These are phyloP conservation scores for Linderniella brevidens DNA, from an alignment of 257 asterid species.

Conservation along the genomic window DNA sequence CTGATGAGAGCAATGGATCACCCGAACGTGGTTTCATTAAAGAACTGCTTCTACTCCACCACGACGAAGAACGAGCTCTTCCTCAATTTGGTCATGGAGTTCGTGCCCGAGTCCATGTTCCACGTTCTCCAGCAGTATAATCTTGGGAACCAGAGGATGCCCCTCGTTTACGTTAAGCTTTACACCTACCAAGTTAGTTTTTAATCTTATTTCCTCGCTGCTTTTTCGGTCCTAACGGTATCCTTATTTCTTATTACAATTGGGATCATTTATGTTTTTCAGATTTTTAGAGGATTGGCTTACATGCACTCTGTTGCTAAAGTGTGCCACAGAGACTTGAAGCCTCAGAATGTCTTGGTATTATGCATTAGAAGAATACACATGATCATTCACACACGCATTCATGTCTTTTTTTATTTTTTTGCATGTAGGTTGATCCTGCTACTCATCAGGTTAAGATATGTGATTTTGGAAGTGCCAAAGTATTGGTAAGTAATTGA, in stretches of 20 bases:
- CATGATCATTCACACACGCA: no score
- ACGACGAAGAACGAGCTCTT: conserved; percentile 74
- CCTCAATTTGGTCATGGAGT: conserved; percentile 92
- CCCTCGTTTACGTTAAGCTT: conserved; percentile 83
- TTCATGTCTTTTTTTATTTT: no score
- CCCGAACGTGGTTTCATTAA: conserved; percentile 77
- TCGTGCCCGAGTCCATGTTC: conserved; percentile 76
- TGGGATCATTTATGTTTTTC: conserved; percentile 4
- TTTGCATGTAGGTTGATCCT: no score
- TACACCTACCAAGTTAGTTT: conserved; percentile 71
- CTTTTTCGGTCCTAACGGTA: no score
- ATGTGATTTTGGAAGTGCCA: no score
- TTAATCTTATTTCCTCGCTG: conserved; percentile 6
- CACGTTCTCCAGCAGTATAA: no score
- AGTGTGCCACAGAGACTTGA: conserved; percentile 90
- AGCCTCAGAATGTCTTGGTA: conserved; percentile 94
- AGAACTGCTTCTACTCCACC: conserved; percentile 86
- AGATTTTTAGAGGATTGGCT: conserved; percentile 95
- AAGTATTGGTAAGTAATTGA: no score
- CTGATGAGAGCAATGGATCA: conserved; percentile 92
- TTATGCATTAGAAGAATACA: no score
- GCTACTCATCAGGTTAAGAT: no score
- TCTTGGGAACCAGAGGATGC: conserved; percentile 90
- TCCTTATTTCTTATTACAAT: conserved; percentile 3
- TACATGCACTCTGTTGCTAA: conserved; percentile 91